Evolutionary conservation across 164 flowering plant genomes (phyloP).

Genomic region (Buxus sempervirens): DNA sequence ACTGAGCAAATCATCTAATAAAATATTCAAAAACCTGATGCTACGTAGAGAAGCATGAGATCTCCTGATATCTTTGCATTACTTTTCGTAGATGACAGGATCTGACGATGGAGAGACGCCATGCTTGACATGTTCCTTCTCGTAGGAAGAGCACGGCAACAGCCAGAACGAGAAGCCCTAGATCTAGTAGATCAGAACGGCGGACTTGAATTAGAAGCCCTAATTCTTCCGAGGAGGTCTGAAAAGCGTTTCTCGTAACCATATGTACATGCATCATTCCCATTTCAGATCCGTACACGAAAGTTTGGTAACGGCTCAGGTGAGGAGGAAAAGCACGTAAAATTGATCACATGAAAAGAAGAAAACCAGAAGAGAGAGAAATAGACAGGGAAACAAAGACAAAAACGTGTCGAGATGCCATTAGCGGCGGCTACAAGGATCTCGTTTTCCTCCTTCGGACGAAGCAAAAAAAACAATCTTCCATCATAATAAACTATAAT

Average conservation of each 20-base stretch:
- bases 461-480: background rate
- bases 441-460: background rate
- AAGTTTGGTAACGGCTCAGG: background rate
- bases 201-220: constrained; percentile 23
- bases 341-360: background rate
- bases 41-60: no score
- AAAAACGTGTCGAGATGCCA: constrained; percentile 17
- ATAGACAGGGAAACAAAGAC: background rate
- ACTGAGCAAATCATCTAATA: no score
- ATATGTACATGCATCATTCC: background rate
- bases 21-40: no score
- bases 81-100: background rate
- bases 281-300: background rate
- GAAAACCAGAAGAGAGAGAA: constrained; percentile 7
- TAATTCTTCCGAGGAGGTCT: constrained; percentile 41
- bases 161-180: no score
- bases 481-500: background rate
- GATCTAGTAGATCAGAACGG: background rate
- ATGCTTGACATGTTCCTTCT: background rate
- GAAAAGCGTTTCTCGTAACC: background rate
- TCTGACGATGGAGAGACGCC: background rate
- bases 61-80: no score
- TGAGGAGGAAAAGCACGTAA: constrained; percentile 1
- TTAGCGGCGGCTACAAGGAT: background rate
- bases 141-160: background rate